Evolutionary conservation across 495 filamentous ascomycete genomes (phyloP), one percentile per base, ranked within the genome.

Genomic region (Aspergillus kassunensis): DNA sequence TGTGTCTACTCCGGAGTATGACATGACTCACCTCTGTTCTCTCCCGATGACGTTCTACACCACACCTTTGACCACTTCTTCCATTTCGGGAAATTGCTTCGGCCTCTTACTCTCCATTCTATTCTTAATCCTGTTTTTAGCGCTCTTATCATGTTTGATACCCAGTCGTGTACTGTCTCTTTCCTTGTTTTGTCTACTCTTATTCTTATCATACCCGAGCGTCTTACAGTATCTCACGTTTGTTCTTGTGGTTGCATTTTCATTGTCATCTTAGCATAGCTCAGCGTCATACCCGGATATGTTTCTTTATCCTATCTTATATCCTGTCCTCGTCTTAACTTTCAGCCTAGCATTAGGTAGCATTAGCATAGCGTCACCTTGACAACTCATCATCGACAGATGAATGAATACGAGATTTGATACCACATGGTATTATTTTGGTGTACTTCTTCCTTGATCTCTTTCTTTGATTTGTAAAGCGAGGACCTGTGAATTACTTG

Each of bases 101-200:
- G 47, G 35, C 20, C 34, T 33, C 18, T 25, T 10, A 12, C 20
- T 27, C 11, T 6, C n/a, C 4, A 9, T 15, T 13, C 3, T 27
- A 27, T 44, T 52, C 16, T 13, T 37, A 7, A n/a, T 34, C 4
- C 18, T 50, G 33, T 50, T 50, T 31, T 31, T 25, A 43, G 41
- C 45, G 37, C 16, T 44, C 44, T 33, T 44, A 12, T 24, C 20
- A 50, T 54, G 45, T 59, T 52, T 42, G 60, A 62, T 62, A 62
- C 60, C 60, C 60, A 20, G 48, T 62, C 60, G 24, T 62, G 56
- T 62, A 54, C 54, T 55, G 27, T 29, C 27, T 47, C n/a, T n/a
- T 35, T 29, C 44, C 42, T 35, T 47, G 33, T 46, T 48, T 35
- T 44, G n/a, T n/a, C n/a, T n/a, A n/a, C 35, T 19, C 9, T 50